Base-by-base conservation (phyloP, 805 yeast species). In the Saccharomycopsis oosterbeekiorum region DNA sequence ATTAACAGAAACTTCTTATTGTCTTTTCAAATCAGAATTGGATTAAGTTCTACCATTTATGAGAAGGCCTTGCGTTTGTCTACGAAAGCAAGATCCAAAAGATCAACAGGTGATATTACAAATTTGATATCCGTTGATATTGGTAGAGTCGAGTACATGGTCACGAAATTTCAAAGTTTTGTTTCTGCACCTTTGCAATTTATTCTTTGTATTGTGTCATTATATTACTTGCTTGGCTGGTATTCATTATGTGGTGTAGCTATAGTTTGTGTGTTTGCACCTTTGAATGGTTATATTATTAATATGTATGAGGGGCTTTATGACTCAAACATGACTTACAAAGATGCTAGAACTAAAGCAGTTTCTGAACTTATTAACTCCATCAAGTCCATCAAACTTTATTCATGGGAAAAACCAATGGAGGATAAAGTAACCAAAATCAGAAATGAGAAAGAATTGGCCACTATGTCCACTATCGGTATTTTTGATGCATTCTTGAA, bases 41-140 rank as follows among this genome's bases (percentile, higher is more conserved):
- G 90, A 0, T 73, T 91, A 65, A 81, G 83, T 70, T 75, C 86
- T n/a, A 70, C 88, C 64, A 75, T 89, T 24, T 90, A 86, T 70
- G 80, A 82, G 55, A 91, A 91, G 71, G 78, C 94, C 0, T 75
- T 91, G 61, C 76, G 71, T 19, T 73, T 91, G n/a, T 84, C 96
- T 1, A 80, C 83, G 8, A 84, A 83, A 56, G 82, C 90, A 8
- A 80, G 85, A 63, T 77, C 78, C 39, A 76, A 79, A 17, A 75
- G 80, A 65, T 74, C 89, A 1, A 80, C 92, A 1, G 96, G 96
- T 66, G 96, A 89, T 65, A 87, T 90, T 59, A 80, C 89, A 65
- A 89, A 88, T 68, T 77, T 86, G 68, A 80, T 88, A 77, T 82
- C 94, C 19, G 92, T 88, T 39, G 97, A 90, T 74, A 84, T 88